Conservation (phyloP, 805 yeast genomes). For the Debaryomyces tyrocola region DNA sequence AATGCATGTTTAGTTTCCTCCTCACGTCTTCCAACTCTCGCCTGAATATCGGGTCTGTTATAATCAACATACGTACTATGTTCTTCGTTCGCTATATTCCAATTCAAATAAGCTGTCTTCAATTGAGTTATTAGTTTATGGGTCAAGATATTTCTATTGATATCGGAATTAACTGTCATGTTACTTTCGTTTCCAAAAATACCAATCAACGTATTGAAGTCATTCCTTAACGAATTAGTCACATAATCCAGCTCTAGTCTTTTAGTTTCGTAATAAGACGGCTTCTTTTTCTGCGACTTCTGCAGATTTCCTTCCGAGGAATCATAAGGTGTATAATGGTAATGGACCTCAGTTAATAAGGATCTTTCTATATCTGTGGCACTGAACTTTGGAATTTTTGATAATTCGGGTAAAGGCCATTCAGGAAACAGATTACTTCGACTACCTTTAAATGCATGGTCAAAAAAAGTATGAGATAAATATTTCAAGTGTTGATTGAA, state of each 20-base stretch:
- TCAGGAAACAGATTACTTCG: conserved; percentile 28
- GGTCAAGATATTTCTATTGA: conserved; percentile 42
- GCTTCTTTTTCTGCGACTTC: conserved; percentile 16
- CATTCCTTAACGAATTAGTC: conserved; percentile 62
- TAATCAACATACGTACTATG: conserved; percentile 23
- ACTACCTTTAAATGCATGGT: conserved; percentile 26
- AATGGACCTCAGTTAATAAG: conserved; percentile 69
- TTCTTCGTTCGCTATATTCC: conserved; percentile 48
- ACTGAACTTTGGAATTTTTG: conserved; percentile 59
- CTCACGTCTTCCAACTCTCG: conserved; percentile 43
- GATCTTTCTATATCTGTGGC: conserved; percentile 80
- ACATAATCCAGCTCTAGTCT: conserved; percentile 67
- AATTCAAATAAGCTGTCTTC: conserved; percentile 45
- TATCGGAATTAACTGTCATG: conserved; percentile 30
- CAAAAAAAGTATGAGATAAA: conserved; percentile 59
- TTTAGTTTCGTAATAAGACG: conserved; percentile 56
- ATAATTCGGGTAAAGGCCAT: conserved; percentile 82
- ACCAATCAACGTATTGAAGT: conserved; percentile 49
- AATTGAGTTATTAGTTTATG: conserved; percentile 63
- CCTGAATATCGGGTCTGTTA: conserved; percentile 42
- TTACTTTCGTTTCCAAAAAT: conserved; percentile 38
- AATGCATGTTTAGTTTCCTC: conserved; percentile 45
- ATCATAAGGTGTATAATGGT: conserved; percentile 54
- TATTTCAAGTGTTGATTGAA: conserved; percentile 65
- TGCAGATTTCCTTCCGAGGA: conserved; percentile 29